Evolutionary conservation across 106 monocot genomes (phyloP).

Genomic region (Dioscorea dumetorum): DNA sequence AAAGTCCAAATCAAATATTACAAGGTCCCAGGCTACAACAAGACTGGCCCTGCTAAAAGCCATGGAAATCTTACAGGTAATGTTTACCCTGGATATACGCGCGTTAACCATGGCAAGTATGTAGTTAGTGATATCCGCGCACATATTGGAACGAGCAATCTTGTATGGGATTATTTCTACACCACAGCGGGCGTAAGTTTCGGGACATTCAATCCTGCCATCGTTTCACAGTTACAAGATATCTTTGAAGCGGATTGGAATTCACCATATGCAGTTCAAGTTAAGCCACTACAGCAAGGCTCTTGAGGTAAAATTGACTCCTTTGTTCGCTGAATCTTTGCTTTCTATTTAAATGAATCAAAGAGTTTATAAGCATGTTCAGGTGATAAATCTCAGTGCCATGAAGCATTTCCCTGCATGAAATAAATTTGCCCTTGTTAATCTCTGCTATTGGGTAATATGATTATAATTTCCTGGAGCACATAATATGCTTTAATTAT

Average conservation of each 20-base stretch:
- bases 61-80: conserved; percentile 51
- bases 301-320: too few species aligned
- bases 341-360: too few species aligned
- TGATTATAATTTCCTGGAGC: too few species aligned
- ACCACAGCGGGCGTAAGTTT: conserved; percentile 78
- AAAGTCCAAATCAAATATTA: conserved; percentile 68
- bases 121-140: conserved; percentile 76
- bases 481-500: too few species aligned
- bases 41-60: conserved; percentile 54
- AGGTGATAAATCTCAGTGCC: too few species aligned
- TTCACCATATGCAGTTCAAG: conserved; percentile 66
- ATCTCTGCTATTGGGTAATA: too few species aligned
- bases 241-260: conserved; percentile 94
- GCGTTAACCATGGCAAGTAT: conserved; percentile 95
- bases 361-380: too few species aligned
- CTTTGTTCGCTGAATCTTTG: too few species aligned
- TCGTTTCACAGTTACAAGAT: conserved; percentile 61
- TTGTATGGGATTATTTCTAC: conserved; percentile 96
- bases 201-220: conserved; percentile 44
- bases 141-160: conserved; percentile 95
- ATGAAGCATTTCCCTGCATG: too few species aligned
- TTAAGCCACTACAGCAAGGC: conserved; percentile 24
- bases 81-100: conserved; percentile 62
- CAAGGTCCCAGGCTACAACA: conserved; percentile 61
- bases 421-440: too few species aligned